These are phyloP conservation scores for Coriolopsis trogii DNA, from an alignment of 1,284 basidiomycete species.

Conservation along the genomic window DNA sequence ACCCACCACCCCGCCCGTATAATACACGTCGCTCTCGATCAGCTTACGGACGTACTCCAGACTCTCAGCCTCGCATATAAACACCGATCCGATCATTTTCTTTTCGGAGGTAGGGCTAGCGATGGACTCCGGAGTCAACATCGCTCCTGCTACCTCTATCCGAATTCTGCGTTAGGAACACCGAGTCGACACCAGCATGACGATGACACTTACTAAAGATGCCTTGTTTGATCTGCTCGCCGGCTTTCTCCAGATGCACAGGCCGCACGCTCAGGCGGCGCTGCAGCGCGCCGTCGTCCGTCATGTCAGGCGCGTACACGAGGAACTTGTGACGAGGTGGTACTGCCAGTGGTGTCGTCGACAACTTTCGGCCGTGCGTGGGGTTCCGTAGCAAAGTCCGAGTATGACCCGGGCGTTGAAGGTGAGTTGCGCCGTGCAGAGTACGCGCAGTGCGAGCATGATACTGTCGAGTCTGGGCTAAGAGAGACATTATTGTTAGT, in stretches of 20 bases:
- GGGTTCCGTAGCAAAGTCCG: neutral
- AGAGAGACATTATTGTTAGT: no score
- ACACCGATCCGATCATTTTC: constrained; percentile 33
- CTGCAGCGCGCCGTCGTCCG: constrained; percentile 36
- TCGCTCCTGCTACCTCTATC: constrained; percentile 27
- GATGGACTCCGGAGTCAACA: constrained; percentile 31
- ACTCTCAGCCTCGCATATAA: constrained; percentile 34
- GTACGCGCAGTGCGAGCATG: no score
- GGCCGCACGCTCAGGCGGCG: constrained; percentile 38
- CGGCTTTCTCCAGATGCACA: constrained; percentile 35
- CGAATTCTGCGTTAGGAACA: neutral
- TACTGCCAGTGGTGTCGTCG: neutral
- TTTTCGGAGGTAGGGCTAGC: constrained; percentile 22
- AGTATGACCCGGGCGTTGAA: neutral
- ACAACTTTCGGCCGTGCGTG: constrained; percentile 7
- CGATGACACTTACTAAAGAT: constrained; percentile 31
- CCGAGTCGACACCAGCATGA: neutral
- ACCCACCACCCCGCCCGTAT: constrained; percentile 34
- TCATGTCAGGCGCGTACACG: constrained; percentile 44
- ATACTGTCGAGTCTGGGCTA: no score
- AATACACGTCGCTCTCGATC: constrained; percentile 36
- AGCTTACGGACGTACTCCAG: constrained; percentile 30
- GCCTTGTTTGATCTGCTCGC: constrained; percentile 23
- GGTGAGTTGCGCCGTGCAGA: no score
- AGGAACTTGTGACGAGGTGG: constrained; percentile 34